Base-by-base conservation (phyloP, 345 rosid genomes). In the Jatropha curcas region DNA sequence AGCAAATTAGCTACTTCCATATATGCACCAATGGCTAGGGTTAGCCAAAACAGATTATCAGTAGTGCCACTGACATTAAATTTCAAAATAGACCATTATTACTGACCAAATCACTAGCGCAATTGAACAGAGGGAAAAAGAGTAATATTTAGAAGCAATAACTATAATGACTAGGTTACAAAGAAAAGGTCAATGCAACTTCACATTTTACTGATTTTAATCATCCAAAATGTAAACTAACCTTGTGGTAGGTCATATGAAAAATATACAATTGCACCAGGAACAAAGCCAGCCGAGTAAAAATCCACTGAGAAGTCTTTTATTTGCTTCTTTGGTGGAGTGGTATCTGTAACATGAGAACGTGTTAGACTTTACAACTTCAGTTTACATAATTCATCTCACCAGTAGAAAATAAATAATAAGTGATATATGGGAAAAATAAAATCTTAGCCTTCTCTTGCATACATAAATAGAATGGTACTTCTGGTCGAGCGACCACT, bases 181-280 rank as follows among this genome's bases (percentile, higher is more conserved):
- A 43, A 46, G 7, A 22, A 59, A 58, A 5, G 34, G 50, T 77
- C 59, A 56, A 55, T 20, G 25, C 5, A 61, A 25, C 31, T n/a
- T 22, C 8, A 55, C 7, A 4, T 39, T 22, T 53, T 35, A 68
- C 7, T 31, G 27, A 3, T 27, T 65, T 8, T 22, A 5, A 8
- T 35, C 31, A 65, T 65, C 52, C 22, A 45, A 27, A 8, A 91
- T 89, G 63, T 79, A 80, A 74, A 90, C 88, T 39, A 82, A 86
- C 96, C 93, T 82, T 84, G 86, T 6, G 90, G 88, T 31, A 75
- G 68, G 74, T 89, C 86, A 65, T 86, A 84, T 52, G 93, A 86
- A 72, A 92, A 95, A 79, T 95, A 90, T 55, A 92, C 91, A 70
- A 95, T 88, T 63, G 97, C 98, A 59, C 99, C 98, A 50, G 98